These are phyloP conservation scores for Crithidia expoeki DNA, from an alignment of 208 protist genomes.

Conservation along the genomic window DNA sequence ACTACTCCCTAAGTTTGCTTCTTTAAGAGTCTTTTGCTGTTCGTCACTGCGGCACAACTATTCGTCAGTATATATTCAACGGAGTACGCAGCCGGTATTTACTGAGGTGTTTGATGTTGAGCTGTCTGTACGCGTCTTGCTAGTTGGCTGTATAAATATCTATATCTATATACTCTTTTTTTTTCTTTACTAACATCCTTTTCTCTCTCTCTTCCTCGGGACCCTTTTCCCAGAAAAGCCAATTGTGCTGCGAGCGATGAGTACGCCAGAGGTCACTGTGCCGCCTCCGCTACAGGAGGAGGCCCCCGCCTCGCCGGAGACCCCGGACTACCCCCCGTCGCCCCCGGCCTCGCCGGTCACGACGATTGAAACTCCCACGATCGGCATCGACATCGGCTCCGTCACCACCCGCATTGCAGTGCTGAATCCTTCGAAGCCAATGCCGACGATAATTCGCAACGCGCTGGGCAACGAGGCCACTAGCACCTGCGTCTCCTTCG, in stretches of 20 bases:
- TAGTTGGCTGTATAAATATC: too few relatives aligned
- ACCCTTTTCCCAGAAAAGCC: background rate
- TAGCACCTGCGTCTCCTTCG: slow-evolving; percentile 58
- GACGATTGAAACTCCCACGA: slow-evolving; percentile 20
- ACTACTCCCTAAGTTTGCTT: too few relatives aligned
- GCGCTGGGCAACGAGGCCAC: slow-evolving; percentile 74
- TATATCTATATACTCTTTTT: too few relatives aligned
- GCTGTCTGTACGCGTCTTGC: too few relatives aligned
- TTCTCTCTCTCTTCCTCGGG: too few relatives aligned
- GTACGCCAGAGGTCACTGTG: slow-evolving; percentile 4
- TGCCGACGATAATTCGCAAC: slow-evolving; percentile 76
- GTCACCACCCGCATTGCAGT: slow-evolving; percentile 57
- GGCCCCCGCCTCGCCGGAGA: background rate
- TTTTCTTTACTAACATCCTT: too few relatives aligned
- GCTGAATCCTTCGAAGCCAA: slow-evolving; percentile 50
- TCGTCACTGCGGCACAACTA: too few relatives aligned
- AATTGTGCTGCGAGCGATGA: slow-evolving; percentile 10
- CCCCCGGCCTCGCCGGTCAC: slow-evolving; percentile 8
- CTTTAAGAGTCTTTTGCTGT: too few relatives aligned
- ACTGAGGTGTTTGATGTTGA: too few relatives aligned
- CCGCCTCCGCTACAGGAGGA: slow-evolving; percentile 6
- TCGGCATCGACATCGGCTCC: slow-evolving; percentile 73
- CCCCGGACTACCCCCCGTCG: slow-evolving; percentile 8
- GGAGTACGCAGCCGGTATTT: too few relatives aligned
- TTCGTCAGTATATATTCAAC: too few relatives aligned